phyloP scores from a whole-genome alignment of 495 filamentous ascomycete species.

The Aspergillus egyptiacus region DNA sequence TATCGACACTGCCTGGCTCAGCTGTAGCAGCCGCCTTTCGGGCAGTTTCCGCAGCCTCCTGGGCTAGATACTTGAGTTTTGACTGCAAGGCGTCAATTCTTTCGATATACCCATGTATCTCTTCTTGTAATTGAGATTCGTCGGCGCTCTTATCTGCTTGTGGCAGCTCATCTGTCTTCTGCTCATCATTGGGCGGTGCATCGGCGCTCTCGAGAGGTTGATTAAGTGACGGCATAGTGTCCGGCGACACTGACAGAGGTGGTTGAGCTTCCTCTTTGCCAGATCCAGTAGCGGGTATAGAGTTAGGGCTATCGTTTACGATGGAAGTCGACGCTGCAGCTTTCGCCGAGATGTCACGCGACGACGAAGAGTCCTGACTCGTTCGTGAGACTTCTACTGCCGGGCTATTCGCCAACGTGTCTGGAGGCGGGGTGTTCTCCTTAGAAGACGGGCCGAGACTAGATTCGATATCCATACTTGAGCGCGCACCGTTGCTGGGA shows the following conservation, averaged over 20 bases:
- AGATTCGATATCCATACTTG: slow-evolving; percentile 36
- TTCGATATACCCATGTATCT: slow-evolving; percentile 76
- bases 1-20: slow-evolving; percentile 59
- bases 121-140: slow-evolving; percentile 65
- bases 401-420: neutral
- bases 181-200: slow-evolving; percentile 16
- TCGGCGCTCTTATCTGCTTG: slow-evolving; percentile 53
- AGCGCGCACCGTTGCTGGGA: slow-evolving; percentile 30
- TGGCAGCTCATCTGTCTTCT: slow-evolving; percentile 42
- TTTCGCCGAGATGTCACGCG: slow-evolving; percentile 6
- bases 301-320: neutral
- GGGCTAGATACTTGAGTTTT: slow-evolving; percentile 81
- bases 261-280: slow-evolving; percentile 4
- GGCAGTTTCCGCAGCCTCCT: slow-evolving; percentile 67
- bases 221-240: too few relatives aligned
- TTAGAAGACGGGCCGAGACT: slow-evolving; percentile 20
- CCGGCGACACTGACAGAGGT: too few relatives aligned
- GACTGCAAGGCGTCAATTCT: slow-evolving; percentile 88
- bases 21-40: slow-evolving; percentile 56
- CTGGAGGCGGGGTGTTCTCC: slow-evolving; percentile 16
- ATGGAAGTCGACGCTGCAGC: neutral
- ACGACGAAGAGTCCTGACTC: slow-evolving; percentile 33
- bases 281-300: neutral
- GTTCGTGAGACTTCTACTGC: slow-evolving; percentile 12
- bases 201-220: slow-evolving; percentile 11